Percentiles rank a stretch among this genome's conserved stretches.
These are phyloP conservation scores for Trametes gibbosa DNA, from an alignment of 768 basidiomycete genomes.

Conservation along the genomic window DNA sequence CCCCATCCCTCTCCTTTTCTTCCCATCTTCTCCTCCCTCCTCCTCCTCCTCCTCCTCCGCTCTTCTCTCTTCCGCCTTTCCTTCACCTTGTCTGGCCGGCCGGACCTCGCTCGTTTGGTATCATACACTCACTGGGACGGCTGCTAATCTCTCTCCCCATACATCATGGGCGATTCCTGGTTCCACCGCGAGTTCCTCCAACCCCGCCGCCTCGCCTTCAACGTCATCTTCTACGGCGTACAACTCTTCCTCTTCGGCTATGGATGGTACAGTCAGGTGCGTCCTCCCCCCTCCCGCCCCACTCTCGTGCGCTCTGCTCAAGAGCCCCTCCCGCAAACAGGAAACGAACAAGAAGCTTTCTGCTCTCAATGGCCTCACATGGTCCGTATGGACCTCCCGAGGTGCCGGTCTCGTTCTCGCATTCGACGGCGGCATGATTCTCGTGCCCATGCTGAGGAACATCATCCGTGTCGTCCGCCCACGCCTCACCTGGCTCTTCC, in stretches of 20 bases:
- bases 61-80: conserved; percentile 26
- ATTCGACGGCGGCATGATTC: conserved; percentile 80
- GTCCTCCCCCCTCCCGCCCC: conserved; percentile 18
- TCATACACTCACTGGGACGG: conserved; percentile 11
- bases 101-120: conserved; percentile 38
- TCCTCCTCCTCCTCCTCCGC: conserved; percentile 15
- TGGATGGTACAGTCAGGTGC: conserved; percentile 86
- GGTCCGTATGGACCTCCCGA: conserved; percentile 87
- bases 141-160: conserved; percentile 14
- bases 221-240: conserved; percentile 74
- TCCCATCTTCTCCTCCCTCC: conserved; percentile 20
- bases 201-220: conserved; percentile 66
- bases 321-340: conserved; percentile 34
- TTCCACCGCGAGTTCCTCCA: conserved; percentile 67
- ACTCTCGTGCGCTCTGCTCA: neutral
- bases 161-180: conserved; percentile 66
- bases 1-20: conserved; percentile 9
- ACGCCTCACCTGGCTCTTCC: conserved; percentile 76
- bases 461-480: conserved; percentile 83
- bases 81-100: conserved; percentile 47
- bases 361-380: conserved; percentile 75
- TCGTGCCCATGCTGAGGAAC: conserved; percentile 89
- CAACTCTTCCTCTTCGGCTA: conserved; percentile 75
- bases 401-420: conserved; percentile 91
- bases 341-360: conserved; percentile 58